These are phyloP conservation scores for Naganishia kalamii DNA, from an alignment of 768 basidiomycete species.

Conservation along the genomic window DNA sequence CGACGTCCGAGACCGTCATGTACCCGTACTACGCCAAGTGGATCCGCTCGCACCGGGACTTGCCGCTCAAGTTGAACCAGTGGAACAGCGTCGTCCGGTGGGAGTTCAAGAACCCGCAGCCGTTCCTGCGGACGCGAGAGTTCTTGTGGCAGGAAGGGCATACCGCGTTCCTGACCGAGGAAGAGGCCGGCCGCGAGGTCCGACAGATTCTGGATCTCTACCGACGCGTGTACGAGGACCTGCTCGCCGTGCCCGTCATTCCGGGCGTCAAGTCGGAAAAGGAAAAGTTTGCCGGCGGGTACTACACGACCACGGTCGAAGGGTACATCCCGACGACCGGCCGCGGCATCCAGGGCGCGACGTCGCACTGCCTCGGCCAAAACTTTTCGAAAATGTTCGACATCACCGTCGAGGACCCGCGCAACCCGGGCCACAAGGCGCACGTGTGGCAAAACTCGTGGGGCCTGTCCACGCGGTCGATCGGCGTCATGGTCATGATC, in stretches of 20 bases:
- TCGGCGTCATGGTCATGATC: constrained; percentile 99
- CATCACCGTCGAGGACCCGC: constrained; percentile 92
- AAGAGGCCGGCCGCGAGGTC: constrained; percentile 86
- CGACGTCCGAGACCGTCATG: constrained; percentile 98
- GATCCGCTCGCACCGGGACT: constrained; percentile 94
- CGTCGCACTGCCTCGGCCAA: constrained; percentile 95
- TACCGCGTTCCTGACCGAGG: constrained; percentile 82
- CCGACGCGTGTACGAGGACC: constrained; percentile 88
- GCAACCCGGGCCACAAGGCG: constrained; percentile 44
- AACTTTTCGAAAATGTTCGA: constrained; percentile 99
- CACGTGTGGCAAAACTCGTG: constrained; percentile 98
- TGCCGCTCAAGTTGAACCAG: constrained; percentile 93
- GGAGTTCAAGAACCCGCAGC: constrained; percentile 99
- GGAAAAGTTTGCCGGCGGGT: constrained; percentile 96
- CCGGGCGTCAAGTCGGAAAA: constrained; percentile 97
- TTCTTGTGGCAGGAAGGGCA: constrained; percentile 99
- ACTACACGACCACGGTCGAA: constrained; percentile 97
- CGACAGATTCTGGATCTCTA: constrained; percentile 92
- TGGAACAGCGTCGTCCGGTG: constrained; percentile 99
- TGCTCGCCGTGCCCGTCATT: constrained; percentile 94
- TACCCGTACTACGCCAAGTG: constrained; percentile 99
- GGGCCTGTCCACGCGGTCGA: constrained; percentile 91
- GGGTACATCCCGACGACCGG: constrained; percentile 96
- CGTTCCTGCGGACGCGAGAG: constrained; percentile 97
- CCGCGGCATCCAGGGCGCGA: constrained; percentile 95